Evolutionary conservation across 2,329 filamentous ascomycete species (phyloP), one percentile per base, ranked within the genome.

Genomic region (Thermoascus crustaceus): DNA sequence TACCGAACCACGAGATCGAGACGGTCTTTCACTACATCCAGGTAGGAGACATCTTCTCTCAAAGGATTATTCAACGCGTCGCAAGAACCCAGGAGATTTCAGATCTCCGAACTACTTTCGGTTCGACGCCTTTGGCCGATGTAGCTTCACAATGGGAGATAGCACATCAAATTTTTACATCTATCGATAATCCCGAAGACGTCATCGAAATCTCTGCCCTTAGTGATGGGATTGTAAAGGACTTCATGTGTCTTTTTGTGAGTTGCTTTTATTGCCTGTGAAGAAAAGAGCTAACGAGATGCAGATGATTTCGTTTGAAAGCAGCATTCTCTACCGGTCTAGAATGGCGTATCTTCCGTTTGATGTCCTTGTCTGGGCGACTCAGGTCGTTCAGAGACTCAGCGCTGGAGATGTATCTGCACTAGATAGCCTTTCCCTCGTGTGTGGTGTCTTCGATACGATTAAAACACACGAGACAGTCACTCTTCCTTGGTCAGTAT

Each of bases 151-250:
- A 29, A 5, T 29, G 25, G 25, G 25, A 29, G n/a, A 29, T 7
- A 29, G 25, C 25, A 7, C n/a, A 7, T 8, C 8, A 16, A 4
- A 7, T 29, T 29, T 8, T 29, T 4, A 16, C n/a, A 14, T 29
- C 25, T 8, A 11, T 16, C 8, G 25, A 14, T 29, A 16, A 29
- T 29, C n/a, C 17, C 4, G 25, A 29, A 6, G 7, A 4, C 13
- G 11, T 2, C 17, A 14, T 45, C 13, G 36, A 46, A 14, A 16
- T 40, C 4, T 40, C 32, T 5, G n/a, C 41, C 2, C 22, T 32
- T 14, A 23, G 27, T 9, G 40, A 38, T 8, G 40, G 40, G 18
- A 18, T 46, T 10, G 9, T 29, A 6, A 14, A 29, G 25, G 25
- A 29, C 17, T 29, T 29, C 13, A 7, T 29, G 25, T 29, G 25